Conservation (phyloP, 108 stramenopile genomes). For the Asterionellopsis glacialis region DNA sequence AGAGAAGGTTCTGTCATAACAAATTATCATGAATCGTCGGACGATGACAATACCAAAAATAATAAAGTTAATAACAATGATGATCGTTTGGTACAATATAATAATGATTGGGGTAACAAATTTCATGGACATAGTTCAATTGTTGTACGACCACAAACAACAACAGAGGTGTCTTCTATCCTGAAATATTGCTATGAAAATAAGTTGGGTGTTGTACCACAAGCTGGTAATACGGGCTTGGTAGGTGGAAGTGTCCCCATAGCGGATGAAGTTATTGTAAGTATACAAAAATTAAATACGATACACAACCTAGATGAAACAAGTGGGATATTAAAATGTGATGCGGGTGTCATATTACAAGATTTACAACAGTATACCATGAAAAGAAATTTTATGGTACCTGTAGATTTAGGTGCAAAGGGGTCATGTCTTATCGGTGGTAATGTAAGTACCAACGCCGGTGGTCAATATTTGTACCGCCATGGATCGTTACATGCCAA, state of each 20-base stretch:
- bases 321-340: conserved; percentile 75
- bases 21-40: too few relatives aligned
- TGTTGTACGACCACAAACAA: conserved; percentile 55
- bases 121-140: conserved; percentile 41
- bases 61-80: background rate
- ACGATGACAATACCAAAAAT: too few relatives aligned
- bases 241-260: conserved; percentile 89
- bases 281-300: conserved; percentile 50
- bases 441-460: conserved; percentile 94
- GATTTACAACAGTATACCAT: conserved; percentile 68
- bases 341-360: conserved; percentile 92
- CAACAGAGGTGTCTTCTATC: conserved; percentile 74
- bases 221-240: conserved; percentile 95
- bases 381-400: conserved; percentile 58
- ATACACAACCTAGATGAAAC: conserved; percentile 61
- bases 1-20: background rate
- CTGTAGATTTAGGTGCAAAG: conserved; percentile 94
- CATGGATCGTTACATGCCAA: conserved; percentile 88
- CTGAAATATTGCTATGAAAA: conserved; percentile 79
- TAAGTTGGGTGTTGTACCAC: conserved; percentile 81
- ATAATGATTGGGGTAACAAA: conserved; percentile 5
- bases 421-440: conserved; percentile 97
- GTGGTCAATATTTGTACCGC: conserved; percentile 78
- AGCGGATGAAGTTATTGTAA: conserved; percentile 78
- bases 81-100: background rate